phyloP scores from a whole-genome alignment of 306 rosid genomes.

The Vachellia collinsii region DNA sequence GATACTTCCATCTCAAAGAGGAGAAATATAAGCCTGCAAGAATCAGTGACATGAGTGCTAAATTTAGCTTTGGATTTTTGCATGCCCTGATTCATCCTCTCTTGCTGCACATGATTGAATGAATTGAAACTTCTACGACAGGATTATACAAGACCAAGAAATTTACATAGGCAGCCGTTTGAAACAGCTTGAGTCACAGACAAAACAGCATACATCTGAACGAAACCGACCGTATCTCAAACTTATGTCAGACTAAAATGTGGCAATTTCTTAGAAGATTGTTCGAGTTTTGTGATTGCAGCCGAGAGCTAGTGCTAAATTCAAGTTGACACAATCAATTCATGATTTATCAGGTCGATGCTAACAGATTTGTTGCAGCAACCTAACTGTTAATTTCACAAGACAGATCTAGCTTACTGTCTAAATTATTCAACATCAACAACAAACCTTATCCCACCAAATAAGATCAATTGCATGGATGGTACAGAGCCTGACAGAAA shows the following conservation, averaged over 20 bases:
- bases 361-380: not conserved
- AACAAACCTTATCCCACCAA: no score
- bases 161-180: not conserved
- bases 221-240: not conserved
- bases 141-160: not conserved
- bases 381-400: not conserved
- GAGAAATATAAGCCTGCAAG: conserved; percentile 2
- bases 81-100: not conserved
- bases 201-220: not conserved
- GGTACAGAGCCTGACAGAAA: no score
- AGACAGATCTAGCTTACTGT: not conserved
- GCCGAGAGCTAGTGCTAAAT: not conserved
- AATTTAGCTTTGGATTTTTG: not conserved
- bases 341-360: not conserved
- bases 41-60: conserved; percentile 2
- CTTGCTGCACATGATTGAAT: not conserved
- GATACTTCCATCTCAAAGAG: conserved; percentile 11
- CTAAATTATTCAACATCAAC: not conserved
- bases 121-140: conserved; percentile 7
- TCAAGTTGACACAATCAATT: not conserved
- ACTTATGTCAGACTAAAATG: not conserved
- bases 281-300: conserved; percentile 1
- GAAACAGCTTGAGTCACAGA: not conserved
- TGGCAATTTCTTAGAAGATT: not conserved
- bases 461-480: no score